These are phyloP conservation scores for Beauveria varroae DNA, from an alignment of 2,329 filamentous ascomycete genomes.

Conservation along the genomic window DNA sequence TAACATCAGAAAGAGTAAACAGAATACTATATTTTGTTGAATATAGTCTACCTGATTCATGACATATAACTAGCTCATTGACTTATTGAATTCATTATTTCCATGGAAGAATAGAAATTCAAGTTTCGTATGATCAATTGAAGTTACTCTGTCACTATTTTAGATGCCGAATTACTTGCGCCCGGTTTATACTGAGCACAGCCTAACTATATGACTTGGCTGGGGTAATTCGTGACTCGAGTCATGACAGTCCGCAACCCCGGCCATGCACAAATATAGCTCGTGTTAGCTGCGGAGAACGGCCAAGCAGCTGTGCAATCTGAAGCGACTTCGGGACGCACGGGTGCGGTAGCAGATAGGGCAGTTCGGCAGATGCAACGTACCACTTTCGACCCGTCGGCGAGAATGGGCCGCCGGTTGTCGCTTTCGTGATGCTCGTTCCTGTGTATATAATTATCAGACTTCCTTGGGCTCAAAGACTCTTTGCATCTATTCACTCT, in stretches of 20 bases:
- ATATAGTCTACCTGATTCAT: too few species aligned
- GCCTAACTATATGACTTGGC: neutral
- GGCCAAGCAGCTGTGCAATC: neutral
- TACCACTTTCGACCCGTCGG: neutral
- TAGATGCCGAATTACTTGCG: neutral
- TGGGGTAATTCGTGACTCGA: neutral
- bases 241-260: neutral
- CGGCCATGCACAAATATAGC: neutral
- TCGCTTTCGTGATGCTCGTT: neutral
- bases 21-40: too few species aligned
- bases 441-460: neutral
- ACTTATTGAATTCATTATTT: too few species aligned
- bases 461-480: neutral
- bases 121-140: too few species aligned
- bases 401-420: neutral
- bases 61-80: too few species aligned
- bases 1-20: neutral
- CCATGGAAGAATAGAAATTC: too few species aligned
- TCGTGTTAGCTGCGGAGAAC: neutral
- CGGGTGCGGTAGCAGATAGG: neutral
- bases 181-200: neutral
- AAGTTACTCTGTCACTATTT: neutral
- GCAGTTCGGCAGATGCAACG: neutral
- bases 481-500: neutral
- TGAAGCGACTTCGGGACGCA: neutral